phyloP scores from a whole-genome alignment of 176 grass and related monocot species.

The Poa annua region DNA sequence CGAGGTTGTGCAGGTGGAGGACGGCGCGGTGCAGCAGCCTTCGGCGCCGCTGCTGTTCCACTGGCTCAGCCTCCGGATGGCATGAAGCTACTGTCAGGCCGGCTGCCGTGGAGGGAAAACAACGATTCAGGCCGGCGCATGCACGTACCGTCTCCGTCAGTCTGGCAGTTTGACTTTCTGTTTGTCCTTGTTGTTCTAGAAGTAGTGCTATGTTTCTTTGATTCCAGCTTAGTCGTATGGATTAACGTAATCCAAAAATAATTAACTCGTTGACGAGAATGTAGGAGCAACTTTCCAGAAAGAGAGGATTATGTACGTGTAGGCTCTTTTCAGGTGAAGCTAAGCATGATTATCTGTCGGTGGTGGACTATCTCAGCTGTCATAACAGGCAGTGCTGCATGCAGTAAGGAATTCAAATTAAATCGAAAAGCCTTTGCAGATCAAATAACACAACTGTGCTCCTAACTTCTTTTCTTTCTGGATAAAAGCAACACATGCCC shows the following conservation, averaged over 20 bases:
- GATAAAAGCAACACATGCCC: neutral
- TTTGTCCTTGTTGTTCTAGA: constrained; percentile 29
- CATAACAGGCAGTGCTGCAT: neutral
- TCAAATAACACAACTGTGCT: neutral
- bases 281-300: constrained; percentile 27
- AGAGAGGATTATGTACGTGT: neutral
- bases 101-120: neutral
- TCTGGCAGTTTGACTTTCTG: constrained; percentile 15
- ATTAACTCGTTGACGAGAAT: constrained; percentile 20
- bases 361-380: neutral
- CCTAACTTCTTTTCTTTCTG: neutral
- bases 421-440: neutral
- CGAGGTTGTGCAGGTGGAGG: constrained; percentile 43
- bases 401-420: neutral
- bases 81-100: constrained; percentile 35
- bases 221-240: constrained; percentile 27
- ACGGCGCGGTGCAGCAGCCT: constrained; percentile 45
- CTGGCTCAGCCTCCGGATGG: constrained; percentile 76
- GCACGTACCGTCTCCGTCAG: constrained; percentile 2
- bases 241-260: constrained; percentile 42
- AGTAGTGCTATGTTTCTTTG: constrained; percentile 15
- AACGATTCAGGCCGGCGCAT: neutral
- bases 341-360: neutral
- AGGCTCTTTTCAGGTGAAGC: constrained; percentile 21
- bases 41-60: constrained; percentile 52